Evolutionary conservation across 2,329 filamentous ascomycete species (phyloP), one percentile per base, ranked within the genome.

Genomic region (Ophioceras dolichostomum): DNA sequence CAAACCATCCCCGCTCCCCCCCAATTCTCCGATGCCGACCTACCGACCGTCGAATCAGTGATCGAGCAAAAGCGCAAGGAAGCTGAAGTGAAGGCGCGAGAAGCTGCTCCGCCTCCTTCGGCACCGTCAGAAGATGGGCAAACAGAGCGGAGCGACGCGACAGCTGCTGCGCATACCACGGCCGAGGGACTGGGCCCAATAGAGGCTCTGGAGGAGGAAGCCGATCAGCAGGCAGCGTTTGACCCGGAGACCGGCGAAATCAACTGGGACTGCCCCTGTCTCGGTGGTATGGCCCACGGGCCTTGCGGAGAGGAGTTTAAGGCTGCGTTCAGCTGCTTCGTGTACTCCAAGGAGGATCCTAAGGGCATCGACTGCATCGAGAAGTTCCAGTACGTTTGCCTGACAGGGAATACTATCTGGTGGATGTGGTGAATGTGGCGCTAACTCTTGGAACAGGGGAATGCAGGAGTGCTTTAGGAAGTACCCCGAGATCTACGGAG

Each of bases 361-460:
- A 98, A 98, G 76, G 89, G 89, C 36, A 89, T 94, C 67, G 87
- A 95, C 56, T 95, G 88, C 64, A 91, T 95, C 54, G 87, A 94
- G 20, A 94, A 91, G 65, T 95, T 95, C 72, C 88, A 94, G 86
- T 91, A 70, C 33, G 82, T 72, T 32, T 24, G 10, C 10, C 7
- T 41, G 18, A n/a, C n/a, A n/a, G n/a, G n/a, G n/a, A n/a, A n/a
- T n/a, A n/a, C n/a, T n/a, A n/a, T n/a, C n/a, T n/a, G n/a, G n/a
- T n/a, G n/a, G n/a, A n/a, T n/a, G n/a, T n/a, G n/a, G n/a, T n/a
- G n/a, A n/a, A n/a, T n/a, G n/a, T n/a, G n/a, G n/a, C n/a, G n/a
- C n/a, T n/a, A n/a, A n/a, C n/a, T n/a, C n/a, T n/a, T n/a, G n/a
- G n/a, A n/a, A n/a, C n/a, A n/a, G n/a, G n/a, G n/a, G 72, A 50